Base-by-base conservation (phyloP, 768 basidiomycete genomes). In the Hortiboletus flavorubellus region DNA sequence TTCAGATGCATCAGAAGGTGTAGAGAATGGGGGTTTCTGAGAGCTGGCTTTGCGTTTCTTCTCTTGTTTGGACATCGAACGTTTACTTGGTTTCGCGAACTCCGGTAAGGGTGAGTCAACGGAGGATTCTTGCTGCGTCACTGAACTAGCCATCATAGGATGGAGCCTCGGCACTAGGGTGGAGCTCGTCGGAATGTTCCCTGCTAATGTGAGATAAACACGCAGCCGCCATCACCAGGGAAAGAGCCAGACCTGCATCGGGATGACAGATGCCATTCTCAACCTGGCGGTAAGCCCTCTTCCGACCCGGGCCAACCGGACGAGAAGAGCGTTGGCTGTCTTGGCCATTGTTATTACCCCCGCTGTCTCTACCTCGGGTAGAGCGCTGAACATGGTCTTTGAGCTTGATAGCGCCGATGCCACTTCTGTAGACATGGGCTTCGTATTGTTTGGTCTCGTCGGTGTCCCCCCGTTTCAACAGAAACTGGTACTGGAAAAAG, bases 41-140 rank as follows among this genome's bases (percentile, higher is more conserved):
- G 61, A 59, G 38, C 45, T 52, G 34, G 59, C 51, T 55, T 65
- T 68, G 39, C 61, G 68, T 49, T 68, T 69, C 54, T 49, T 63
- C 10, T 37, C 43, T 42, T 31, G 56, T 40, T 55, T 41, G 18
- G 34, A 48, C 3, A 21, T 18, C 9, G 45, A 47, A 23, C 41
- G 48, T 40, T 48, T 42, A 21, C 18, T 23, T 16, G 43, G 38
- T 29, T 53, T 53, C 23, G 18, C 26, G 31, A n/a, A 31, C 30
- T 6, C 46, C 15, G 48, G 15, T 35, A 39, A 23, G 52, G 16
- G 7, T n/a, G 23, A 12, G 11, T 21, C 45, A 35, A 34, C n/a
- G 35, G 53, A 8, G 12, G 33, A 14, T 18, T n/a, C 44, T 40
- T 46, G 49, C 16, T 34, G 41, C 11, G 14, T 29, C 46, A 11